A percentile compares a stretch with the other conserved stretches of the same genome.
Evolutionary conservation across 2,329 filamentous ascomycete species (phyloP).

Genomic region (Pseudocercospora crystallina): DNA sequence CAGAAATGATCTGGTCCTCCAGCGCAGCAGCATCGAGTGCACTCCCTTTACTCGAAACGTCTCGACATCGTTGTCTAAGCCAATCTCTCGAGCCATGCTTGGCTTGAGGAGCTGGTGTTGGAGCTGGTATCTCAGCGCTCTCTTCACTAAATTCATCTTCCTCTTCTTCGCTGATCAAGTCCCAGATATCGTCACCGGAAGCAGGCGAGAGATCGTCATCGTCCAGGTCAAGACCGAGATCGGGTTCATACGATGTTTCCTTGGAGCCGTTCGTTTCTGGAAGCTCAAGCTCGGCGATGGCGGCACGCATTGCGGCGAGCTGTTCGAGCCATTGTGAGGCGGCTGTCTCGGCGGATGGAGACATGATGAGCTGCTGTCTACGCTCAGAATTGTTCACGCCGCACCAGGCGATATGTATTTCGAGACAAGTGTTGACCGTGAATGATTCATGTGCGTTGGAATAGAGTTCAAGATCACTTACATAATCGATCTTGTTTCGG

Average conservation of each 20-base stretch:
- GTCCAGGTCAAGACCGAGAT: conserved; percentile 58
- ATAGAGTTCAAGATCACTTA: conserved; percentile 1
- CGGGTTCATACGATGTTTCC: conserved; percentile 10
- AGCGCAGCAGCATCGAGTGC: conserved; percentile 70
- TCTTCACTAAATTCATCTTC: conserved; percentile 66
- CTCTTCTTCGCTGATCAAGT: conserved; percentile 77
- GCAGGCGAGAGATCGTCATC: conserved; percentile 64
- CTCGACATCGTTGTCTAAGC: conserved; percentile 68
- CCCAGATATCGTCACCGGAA: conserved; percentile 83
- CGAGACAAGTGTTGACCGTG: background rate
- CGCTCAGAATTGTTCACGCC: no score
- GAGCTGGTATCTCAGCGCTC: conserved; percentile 50
- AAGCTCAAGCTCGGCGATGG: conserved; percentile 70
- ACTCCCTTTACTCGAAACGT: conserved; percentile 64
- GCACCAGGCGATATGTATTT: background rate
- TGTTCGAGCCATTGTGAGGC: conserved; percentile 71
- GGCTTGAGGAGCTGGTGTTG: conserved; percentile 36
- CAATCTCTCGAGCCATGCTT: conserved; percentile 52
- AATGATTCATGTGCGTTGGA: conserved; percentile 11
- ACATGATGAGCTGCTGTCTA: conserved; percentile 11
- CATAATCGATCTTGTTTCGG: background rate
- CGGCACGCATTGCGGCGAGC: conserved; percentile 80
- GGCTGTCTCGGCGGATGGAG: conserved; percentile 19
- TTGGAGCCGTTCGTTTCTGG: conserved; percentile 48
- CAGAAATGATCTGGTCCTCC: conserved; percentile 71